These are phyloP conservation scores for Penicillium aurantiogriseum DNA, from an alignment of 2,329 filamentous ascomycete genomes.

Conservation along the genomic window DNA sequence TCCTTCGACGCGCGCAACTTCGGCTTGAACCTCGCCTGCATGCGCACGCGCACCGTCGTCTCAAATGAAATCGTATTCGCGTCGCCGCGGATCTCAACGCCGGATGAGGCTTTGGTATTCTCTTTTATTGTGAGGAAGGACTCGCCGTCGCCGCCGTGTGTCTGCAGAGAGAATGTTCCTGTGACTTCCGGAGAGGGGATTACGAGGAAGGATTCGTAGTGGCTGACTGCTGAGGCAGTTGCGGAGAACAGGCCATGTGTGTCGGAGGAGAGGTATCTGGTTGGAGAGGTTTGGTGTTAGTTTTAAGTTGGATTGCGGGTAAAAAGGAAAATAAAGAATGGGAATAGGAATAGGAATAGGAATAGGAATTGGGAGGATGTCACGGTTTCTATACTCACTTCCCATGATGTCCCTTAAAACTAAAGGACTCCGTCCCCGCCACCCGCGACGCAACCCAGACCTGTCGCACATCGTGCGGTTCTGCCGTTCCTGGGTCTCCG, in stretches of 20 bases:
- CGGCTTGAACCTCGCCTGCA: slow-evolving; percentile 95
- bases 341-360: no score
- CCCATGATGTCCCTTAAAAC: slow-evolving; percentile 88
- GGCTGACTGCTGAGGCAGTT: slow-evolving; percentile 74
- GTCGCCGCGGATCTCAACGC: slow-evolving; percentile 72
- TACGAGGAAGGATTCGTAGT: slow-evolving; percentile 76
- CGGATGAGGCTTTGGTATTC: slow-evolving; percentile 46
- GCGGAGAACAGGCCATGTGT: slow-evolving; percentile 76
- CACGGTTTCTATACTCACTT: no score
- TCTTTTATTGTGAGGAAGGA: slow-evolving; percentile 67
- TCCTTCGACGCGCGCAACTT: slow-evolving; percentile 74
- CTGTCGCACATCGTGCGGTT: slow-evolving; percentile 93
- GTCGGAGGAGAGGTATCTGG: slow-evolving; percentile 80
- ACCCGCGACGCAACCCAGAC: slow-evolving; percentile 90
- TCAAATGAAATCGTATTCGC: slow-evolving; percentile 64
- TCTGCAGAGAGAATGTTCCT: slow-evolving; percentile 73
- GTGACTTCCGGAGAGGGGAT: slow-evolving; percentile 62
- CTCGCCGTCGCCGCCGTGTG: slow-evolving; percentile 56
- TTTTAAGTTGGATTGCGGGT: neutral
- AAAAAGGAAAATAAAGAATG: no score
- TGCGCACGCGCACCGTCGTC: slow-evolving; percentile 76
- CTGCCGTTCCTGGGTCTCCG: slow-evolving; percentile 74
- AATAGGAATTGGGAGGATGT: no score
- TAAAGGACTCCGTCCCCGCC: slow-evolving; percentile 74
- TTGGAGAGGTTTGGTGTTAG: neutral